Conservation (phyloP, 2,329 filamentous ascomycete species). For the Zelopaecilomyces penicillatus region DNA sequence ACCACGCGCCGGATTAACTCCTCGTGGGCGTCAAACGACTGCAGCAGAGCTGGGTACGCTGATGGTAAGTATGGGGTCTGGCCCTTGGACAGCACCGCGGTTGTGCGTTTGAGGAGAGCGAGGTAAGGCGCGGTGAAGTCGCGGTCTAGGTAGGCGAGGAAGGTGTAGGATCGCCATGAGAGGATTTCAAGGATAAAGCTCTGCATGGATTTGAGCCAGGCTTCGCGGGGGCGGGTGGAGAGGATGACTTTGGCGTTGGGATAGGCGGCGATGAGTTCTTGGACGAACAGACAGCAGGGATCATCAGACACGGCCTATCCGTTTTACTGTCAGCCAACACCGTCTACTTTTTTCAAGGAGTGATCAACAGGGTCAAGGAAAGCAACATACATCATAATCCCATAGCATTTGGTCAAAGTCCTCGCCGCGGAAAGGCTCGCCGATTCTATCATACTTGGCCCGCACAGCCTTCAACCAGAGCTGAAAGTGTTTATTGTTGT, state of each 20-base stretch:
- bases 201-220: neutral
- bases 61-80: too few species aligned
- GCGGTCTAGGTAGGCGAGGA: too few species aligned
- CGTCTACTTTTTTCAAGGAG: neutral
- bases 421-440: neutral
- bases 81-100: too few species aligned
- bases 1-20: too few species aligned
- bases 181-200: too few species aligned
- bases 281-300: neutral
- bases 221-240: neutral
- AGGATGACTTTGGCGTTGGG: slow-evolving; percentile 3
- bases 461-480: slow-evolving; percentile 1
- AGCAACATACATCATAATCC: neutral
- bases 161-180: too few species aligned
- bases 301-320: neutral
- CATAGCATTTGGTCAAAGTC: slow-evolving; percentile 3
- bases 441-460: slow-evolving; percentile 1
- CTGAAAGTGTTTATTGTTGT: neutral
- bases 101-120: too few species aligned
- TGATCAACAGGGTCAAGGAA: too few species aligned
- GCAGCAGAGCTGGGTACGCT: too few species aligned
- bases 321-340: neutral
- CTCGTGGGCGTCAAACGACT: too few species aligned
- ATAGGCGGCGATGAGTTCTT: slow-evolving; percentile 3
- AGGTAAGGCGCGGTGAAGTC: too few species aligned